phyloP scores from a whole-genome alignment of 108 stramenopile genomes.

The Asterionellopsis glacialis region DNA sequence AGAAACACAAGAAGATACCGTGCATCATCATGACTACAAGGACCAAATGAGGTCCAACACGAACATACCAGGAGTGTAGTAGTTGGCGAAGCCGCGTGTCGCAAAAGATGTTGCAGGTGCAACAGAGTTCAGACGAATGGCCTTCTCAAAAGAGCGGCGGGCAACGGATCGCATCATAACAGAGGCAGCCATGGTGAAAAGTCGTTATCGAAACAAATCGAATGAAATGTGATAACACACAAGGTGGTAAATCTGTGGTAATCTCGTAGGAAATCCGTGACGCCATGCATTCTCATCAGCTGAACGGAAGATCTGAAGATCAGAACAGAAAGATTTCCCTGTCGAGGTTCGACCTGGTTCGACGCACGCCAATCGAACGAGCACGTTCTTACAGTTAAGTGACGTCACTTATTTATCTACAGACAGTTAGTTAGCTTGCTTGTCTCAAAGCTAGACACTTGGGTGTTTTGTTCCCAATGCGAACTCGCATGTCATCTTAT shows the following conservation, averaged over 20 bases:
- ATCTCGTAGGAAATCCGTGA: no score
- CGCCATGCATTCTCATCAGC: no score
- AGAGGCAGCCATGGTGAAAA: slow-evolving; percentile 12
- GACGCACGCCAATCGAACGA: no score
- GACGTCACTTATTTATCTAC: no score
- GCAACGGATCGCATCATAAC: slow-evolving; percentile 24
- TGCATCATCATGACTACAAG: background rate
- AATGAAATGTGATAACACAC: no score
- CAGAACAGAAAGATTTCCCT: no score
- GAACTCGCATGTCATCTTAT: background rate
- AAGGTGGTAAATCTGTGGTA: no score
- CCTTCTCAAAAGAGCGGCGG: slow-evolving; percentile 15
- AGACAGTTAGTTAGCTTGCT: background rate
- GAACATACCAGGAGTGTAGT: slow-evolving; percentile 35
- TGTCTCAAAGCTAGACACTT: background rate
- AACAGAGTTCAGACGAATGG: slow-evolving; percentile 13
- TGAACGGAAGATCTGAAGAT: no score
- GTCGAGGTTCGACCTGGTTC: no score
- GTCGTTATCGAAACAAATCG: background rate
- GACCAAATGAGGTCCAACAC: background rate
- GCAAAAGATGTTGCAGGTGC: slow-evolving; percentile 10
- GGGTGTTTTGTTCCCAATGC: background rate
- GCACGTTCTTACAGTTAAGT: no score
- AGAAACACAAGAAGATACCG: background rate
- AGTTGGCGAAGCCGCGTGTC: slow-evolving; percentile 18